Evolutionary conservation across 1,139 yeast genomes (phyloP).

Genomic region (Candida glucosophila): DNA sequence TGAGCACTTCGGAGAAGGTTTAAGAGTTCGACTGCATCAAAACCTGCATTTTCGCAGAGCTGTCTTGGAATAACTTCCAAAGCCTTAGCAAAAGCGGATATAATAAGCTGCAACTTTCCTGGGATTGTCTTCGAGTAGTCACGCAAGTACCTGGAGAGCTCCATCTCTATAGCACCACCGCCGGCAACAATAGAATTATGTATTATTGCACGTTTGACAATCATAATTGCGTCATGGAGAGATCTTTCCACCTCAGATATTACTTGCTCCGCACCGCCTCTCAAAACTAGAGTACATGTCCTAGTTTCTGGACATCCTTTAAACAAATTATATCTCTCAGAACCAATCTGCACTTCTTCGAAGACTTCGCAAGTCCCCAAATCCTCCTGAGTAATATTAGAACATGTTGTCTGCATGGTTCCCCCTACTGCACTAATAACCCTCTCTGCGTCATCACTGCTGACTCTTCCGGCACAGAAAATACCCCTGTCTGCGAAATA

Average conservation of each 20-base stretch:
- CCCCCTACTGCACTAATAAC: constrained; percentile 96
- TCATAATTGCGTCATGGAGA: constrained; percentile 96
- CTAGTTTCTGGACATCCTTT: constrained; percentile 88
- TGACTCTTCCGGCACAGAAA: constrained; percentile 96
- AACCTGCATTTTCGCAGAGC: constrained; percentile 95
- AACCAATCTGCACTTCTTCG: constrained; percentile 93
- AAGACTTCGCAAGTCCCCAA: constrained; percentile 81
- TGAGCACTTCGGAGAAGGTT: constrained; percentile 89
- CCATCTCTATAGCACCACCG: constrained; percentile 99
- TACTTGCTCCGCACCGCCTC: constrained; percentile 99
- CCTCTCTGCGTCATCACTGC: constrained; percentile 83
- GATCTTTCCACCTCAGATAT: constrained; percentile 98
- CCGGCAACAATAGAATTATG: constrained; percentile 90
- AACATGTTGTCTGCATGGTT: constrained; percentile 75
- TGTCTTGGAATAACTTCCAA: constrained; percentile 95
- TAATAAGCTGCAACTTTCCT: constrained; percentile 90
- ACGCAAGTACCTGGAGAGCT: constrained; percentile 77
- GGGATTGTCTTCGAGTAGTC: constrained; percentile 83
- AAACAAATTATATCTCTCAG: constrained; percentile 88
- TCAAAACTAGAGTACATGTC: constrained; percentile 84
- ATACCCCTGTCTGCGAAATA: constrained; percentile 93
- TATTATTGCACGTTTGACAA: constrained; percentile 88
- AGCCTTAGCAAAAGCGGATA: constrained; percentile 89
- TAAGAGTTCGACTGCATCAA: constrained; percentile 88
- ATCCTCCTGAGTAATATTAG: constrained; percentile 60